Evolutionary conservation across 352 stramenopile genomes (phyloP).

Genomic region (Phytophthora pluvialis): DNA sequence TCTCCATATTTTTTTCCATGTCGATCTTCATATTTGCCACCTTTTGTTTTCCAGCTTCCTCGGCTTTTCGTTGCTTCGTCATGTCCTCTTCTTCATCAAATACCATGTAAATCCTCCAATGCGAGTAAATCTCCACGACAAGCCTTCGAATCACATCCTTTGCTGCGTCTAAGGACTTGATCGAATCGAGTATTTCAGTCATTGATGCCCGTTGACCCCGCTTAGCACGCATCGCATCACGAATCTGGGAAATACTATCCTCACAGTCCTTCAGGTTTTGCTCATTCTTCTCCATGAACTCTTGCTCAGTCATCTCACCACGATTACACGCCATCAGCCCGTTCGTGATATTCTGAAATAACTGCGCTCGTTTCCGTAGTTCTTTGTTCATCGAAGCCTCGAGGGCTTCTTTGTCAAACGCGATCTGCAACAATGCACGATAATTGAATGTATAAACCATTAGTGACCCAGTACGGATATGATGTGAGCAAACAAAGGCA

Average conservation of each 20-base stretch:
- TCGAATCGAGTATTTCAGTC: constrained; percentile 45
- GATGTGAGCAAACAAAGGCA: not conserved
- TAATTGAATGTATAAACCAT: constrained; percentile 1
- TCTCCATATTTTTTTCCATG: constrained; percentile 37
- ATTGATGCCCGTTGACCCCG: constrained; percentile 32
- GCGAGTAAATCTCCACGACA: constrained; percentile 57
- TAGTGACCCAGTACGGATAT: not conserved
- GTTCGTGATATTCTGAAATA: constrained; percentile 56
- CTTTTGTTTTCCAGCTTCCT: constrained; percentile 14
- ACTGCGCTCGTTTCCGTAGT: constrained; percentile 52
- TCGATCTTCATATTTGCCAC: constrained; percentile 24
- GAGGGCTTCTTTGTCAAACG: constrained; percentile 63
- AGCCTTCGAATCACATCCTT: constrained; percentile 59
- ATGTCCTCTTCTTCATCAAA: constrained; percentile 34
- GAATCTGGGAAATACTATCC: constrained; percentile 64
- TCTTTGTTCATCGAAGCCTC: constrained; percentile 55
- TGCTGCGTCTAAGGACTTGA: constrained; percentile 50
- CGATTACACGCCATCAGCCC: constrained; percentile 37
- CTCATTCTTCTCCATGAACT: constrained; percentile 64
- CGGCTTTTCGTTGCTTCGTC: constrained; percentile 20
- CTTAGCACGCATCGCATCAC: constrained; percentile 41
- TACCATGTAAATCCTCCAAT: constrained; percentile 55
- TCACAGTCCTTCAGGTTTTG: constrained; percentile 61
- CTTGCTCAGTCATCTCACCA: constrained; percentile 48
- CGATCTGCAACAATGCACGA: constrained; percentile 34